Evolutionary conservation across 441 rosid genomes (phyloP).

Genomic region (Euphorbia neoarborescens): DNA sequence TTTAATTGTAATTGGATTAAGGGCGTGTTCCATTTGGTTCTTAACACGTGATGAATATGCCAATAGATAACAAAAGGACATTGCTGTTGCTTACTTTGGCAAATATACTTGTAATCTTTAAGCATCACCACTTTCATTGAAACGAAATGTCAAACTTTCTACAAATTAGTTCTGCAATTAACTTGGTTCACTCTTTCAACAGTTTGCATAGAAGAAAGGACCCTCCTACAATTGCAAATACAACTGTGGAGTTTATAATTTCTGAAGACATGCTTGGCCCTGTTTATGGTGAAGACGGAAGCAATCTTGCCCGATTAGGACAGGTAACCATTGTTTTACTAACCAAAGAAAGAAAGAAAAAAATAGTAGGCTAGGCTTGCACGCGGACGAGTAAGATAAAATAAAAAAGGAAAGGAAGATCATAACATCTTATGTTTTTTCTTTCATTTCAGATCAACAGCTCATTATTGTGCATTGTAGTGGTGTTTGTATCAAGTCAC

Average conservation of each 20-base stretch:
- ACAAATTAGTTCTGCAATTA: neutral
- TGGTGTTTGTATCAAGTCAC: neutral
- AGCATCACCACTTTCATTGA: neutral
- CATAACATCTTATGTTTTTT: no score
- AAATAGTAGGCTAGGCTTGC: no score
- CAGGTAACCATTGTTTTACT: conserved; percentile 41
- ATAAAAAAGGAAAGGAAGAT: no score
- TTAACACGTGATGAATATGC: neutral
- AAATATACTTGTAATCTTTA: neutral
- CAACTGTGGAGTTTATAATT: conserved; percentile 61
- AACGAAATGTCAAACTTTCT: neutral
- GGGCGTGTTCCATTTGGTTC: neutral
- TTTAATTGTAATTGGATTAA: neutral
- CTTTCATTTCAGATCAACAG: no score
- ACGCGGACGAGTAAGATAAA: no score
- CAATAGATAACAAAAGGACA: neutral
- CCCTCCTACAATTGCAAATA: conserved; percentile 60
- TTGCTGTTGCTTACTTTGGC: neutral
- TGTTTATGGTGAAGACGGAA: conserved; percentile 73
- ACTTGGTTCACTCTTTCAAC: neutral
- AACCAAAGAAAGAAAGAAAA: no score
- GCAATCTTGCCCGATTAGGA: conserved; percentile 67
- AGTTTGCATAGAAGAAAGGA: conserved; percentile 40
- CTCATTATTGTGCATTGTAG: neutral
- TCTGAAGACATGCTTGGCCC: conserved; percentile 60